Evolutionary conservation across 257 asterid genomes (phyloP), one percentile per base, ranked within the genome.

Genomic region (Lantana camara): DNA sequence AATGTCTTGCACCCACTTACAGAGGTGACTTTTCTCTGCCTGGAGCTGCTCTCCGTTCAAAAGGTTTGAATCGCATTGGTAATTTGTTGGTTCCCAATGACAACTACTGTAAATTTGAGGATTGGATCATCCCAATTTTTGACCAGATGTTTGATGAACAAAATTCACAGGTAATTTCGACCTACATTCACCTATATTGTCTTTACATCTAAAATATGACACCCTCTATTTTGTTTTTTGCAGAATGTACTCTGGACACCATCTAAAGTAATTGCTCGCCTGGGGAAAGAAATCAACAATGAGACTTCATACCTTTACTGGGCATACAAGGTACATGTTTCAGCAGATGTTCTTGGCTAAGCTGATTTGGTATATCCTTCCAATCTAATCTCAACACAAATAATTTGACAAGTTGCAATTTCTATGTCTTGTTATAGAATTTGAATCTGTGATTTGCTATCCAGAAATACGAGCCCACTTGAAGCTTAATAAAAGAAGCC

Each of bases 91-190:
- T 93, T 69, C 97, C 99, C 19, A 93, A 88, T 67, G 95, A 87
- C 66, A 93, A 93, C 77, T 93, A 93, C 74, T 93, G 97, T 80
- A 90, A 88, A 73, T 93, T 93, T 62, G 97, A 90, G 81, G 92
- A 92, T 66, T 92, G 98, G 97, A 83, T 87, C 79, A 92, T 89
- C 66, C 96, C 95, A 30, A 77, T 89, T 65, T 87, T 92, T 55
- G 94, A 92, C 75, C 83, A 83, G 83, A 92, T 92, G 97, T 76
- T 87, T 62, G 90, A 85, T 19, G 96, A 92, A 77, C 96, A 89
- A 74, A 79, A 44, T 23, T 64, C 70, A 7, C 60, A 85, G 96
- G 96, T 91, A 82, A 34, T 37, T 6, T 13, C 5, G 24, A 7
- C 40, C 59, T 13, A 10, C 42, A 27, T 27, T 29, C 13, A 24